phyloP scores from a whole-genome alignment of 768 basidiomycete genomes.

The Pulveroboletus sp. region DNA sequence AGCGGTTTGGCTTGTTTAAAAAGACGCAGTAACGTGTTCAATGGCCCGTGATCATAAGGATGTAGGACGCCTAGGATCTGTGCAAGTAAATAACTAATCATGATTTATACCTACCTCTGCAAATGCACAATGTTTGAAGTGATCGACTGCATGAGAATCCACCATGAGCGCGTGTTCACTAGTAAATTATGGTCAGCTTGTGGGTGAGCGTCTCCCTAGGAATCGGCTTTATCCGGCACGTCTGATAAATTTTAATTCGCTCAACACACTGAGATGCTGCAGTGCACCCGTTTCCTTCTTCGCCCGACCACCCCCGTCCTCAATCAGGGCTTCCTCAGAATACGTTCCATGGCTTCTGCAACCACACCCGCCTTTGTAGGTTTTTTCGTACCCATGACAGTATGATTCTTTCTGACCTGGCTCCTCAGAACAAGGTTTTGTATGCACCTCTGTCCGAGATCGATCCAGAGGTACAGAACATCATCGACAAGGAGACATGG shows the following conservation, averaged over 20 bases:
- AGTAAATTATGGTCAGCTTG: too few species aligned
- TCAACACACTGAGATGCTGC: constrained; percentile 27
- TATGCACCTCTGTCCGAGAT: constrained; percentile 86
- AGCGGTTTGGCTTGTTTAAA: constrained; percentile 40
- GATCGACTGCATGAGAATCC: neutral
- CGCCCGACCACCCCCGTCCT: constrained; percentile 20
- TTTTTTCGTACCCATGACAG: constrained; percentile 9
- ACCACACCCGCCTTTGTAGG: constrained; percentile 63
- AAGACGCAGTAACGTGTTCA: constrained; percentile 11
- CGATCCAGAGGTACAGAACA: constrained; percentile 94
- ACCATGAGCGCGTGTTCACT: neutral
- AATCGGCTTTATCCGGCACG: constrained; percentile 24
- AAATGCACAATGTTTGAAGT: too few species aligned
- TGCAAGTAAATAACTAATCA: too few species aligned
- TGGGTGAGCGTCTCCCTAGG: neutral
- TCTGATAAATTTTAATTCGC: constrained; percentile 14
- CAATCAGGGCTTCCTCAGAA: constrained; percentile 7
- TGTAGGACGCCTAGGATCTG: too few species aligned
- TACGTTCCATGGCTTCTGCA: constrained; percentile 57
- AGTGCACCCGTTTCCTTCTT: constrained; percentile 24
- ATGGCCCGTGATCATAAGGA: too few species aligned
- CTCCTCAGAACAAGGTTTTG: constrained; percentile 84
- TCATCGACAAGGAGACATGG: constrained; percentile 99
- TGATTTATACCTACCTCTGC: too few species aligned
- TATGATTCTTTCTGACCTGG: neutral